phyloP scores from a whole-genome alignment of 2,329 filamentous ascomycete species.

The Cordyceps cicadae region DNA sequence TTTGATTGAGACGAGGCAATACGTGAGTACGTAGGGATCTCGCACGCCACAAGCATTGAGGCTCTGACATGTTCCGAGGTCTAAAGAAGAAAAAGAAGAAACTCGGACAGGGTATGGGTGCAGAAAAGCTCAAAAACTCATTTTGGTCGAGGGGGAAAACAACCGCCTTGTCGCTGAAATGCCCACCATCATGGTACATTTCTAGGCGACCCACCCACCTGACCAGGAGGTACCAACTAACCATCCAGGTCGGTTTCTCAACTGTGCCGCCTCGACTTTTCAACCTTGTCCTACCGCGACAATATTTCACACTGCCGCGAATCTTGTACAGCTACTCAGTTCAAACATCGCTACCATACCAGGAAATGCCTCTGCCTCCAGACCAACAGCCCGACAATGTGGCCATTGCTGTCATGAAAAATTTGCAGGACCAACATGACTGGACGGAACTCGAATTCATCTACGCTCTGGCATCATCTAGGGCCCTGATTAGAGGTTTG shows the following conservation, averaged over 20 bases:
- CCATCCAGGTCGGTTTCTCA: background rate
- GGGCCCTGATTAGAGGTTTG: constrained; percentile 62
- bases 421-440: constrained; percentile 66
- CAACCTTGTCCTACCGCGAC: background rate
- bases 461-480: constrained; percentile 34
- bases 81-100: too few relatives aligned
- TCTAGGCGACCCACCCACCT: background rate
- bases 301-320: background rate
- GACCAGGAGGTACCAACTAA: background rate
- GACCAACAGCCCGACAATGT: constrained; percentile 17
- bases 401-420: constrained; percentile 50
- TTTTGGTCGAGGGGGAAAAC: too few relatives aligned
- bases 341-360: too few relatives aligned
- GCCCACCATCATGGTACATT: constrained; percentile 1
- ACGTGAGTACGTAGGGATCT: too few relatives aligned
- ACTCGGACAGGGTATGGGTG: too few relatives aligned
- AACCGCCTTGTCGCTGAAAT: background rate
- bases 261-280: background rate
- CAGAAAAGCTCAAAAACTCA: too few relatives aligned
- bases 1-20: too few relatives aligned
- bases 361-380: too few relatives aligned
- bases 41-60: too few relatives aligned
- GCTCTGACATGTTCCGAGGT: too few relatives aligned
- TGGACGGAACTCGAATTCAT: constrained; percentile 58
- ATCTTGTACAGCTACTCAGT: background rate